phyloP scores from a whole-genome alignment of 2,329 filamentous ascomycete genomes.

The Aspergillus caelatus region DNA sequence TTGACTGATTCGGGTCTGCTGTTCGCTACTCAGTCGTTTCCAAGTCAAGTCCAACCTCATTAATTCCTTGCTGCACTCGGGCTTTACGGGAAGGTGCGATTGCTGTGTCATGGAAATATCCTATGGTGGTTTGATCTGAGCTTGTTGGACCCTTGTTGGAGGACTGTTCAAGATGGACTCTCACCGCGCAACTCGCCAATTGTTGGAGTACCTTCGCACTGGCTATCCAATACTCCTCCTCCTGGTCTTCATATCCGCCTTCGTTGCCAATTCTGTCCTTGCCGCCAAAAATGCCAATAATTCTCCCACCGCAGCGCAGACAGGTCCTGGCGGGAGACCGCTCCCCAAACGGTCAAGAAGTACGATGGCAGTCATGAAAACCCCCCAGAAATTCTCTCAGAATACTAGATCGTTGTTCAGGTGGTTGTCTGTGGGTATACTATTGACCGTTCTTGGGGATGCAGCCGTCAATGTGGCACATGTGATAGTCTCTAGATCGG shows the following conservation, averaged over 20 bases:
- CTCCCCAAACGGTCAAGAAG: slow-evolving; percentile 67
- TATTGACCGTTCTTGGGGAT: slow-evolving; percentile 76
- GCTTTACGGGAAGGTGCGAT: slow-evolving; percentile 15
- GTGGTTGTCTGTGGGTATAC: slow-evolving; percentile 70
- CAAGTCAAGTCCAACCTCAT: slow-evolving; percentile 3
- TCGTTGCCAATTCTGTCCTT: slow-evolving; percentile 63
- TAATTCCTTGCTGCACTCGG: slow-evolving; percentile 5
- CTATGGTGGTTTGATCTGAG: slow-evolving; percentile 23
- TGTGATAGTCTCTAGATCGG: slow-evolving; percentile 66
- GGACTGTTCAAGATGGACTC: slow-evolving; percentile 35
- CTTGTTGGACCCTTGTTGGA: slow-evolving; percentile 24
- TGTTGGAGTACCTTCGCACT: slow-evolving; percentile 56
- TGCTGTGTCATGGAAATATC: slow-evolving; percentile 39
- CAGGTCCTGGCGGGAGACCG: slow-evolving; percentile 86
- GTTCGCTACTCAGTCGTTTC: slow-evolving; percentile 15
- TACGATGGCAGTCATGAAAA: slow-evolving; percentile 52
- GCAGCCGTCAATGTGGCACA: slow-evolving; percentile 73
- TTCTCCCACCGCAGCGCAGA: slow-evolving; percentile 53
- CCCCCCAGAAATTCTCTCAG: slow-evolving; percentile 63
- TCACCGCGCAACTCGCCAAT: slow-evolving; percentile 44
- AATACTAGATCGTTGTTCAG: slow-evolving; percentile 72
- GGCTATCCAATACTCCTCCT: slow-evolving; percentile 67
- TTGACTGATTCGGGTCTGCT: slow-evolving; percentile 9
- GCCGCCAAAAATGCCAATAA: slow-evolving; percentile 53
- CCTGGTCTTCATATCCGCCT: slow-evolving; percentile 64